phyloP scores from a whole-genome alignment of 768 basidiomycete genomes.

The Rhodotorula toruloides region DNA sequence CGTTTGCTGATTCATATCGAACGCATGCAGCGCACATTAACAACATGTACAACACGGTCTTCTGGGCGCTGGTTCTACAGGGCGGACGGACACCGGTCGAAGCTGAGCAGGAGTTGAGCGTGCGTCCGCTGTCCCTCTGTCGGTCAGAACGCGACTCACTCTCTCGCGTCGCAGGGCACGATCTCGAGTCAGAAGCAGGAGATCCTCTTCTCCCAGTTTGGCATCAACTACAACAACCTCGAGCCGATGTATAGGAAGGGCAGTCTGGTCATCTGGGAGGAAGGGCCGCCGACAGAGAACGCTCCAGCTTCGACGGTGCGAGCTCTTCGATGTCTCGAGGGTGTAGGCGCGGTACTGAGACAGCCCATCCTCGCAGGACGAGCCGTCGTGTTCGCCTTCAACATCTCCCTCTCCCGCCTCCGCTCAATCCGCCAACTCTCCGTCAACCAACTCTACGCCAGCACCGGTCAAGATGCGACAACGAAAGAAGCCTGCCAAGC shows the following conservation, averaged over 20 bases:
- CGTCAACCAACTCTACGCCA: too few species aligned
- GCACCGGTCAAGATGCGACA: slow-evolving; percentile 2
- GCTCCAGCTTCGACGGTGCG: background rate
- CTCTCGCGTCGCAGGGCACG: slow-evolving; percentile 63
- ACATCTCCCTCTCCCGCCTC: background rate
- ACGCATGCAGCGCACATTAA: slow-evolving; percentile 78
- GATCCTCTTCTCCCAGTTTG: slow-evolving; percentile 72
- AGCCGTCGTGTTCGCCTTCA: too few species aligned
- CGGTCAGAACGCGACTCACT: background rate
- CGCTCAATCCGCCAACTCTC: background rate
- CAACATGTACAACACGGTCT: slow-evolving; percentile 91
- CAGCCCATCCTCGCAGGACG: too few species aligned
- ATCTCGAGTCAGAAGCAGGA: slow-evolving; percentile 86
- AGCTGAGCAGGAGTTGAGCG: slow-evolving; percentile 74
- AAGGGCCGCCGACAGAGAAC: background rate
- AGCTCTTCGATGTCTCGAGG: too few species aligned
- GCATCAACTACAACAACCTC: slow-evolving; percentile 79
- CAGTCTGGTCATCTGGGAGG: slow-evolving; percentile 65
- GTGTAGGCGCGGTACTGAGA: too few species aligned
- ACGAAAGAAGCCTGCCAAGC: slow-evolving; percentile 18
- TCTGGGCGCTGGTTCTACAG: slow-evolving; percentile 87
- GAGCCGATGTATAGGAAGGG: slow-evolving; percentile 74
- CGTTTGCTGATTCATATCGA: background rate
- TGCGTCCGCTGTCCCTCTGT: slow-evolving; percentile 45
- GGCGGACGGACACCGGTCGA: slow-evolving; percentile 71